phyloP scores from a whole-genome alignment of 148 eudicot genomes.

The Fagopyrum tataricum region DNA sequence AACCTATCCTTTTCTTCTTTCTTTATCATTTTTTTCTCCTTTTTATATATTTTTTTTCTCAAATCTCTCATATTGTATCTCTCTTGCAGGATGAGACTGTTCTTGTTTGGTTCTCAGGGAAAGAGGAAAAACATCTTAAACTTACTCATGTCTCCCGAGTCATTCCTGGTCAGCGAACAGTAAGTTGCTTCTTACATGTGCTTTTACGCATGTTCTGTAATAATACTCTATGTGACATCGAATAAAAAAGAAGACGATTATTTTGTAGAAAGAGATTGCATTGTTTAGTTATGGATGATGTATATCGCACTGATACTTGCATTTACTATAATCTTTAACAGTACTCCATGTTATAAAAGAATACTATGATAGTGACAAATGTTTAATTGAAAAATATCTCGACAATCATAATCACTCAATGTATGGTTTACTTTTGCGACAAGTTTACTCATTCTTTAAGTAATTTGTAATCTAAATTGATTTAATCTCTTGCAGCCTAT shows the following conservation, averaged over 20 bases:
- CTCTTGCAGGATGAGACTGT: constrained; percentile 57
- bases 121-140: constrained; percentile 56
- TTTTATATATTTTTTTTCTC: background rate
- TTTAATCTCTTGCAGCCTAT: constrained; percentile 51
- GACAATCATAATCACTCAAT: background rate
- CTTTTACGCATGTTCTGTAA: background rate
- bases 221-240: background rate
- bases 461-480: background rate
- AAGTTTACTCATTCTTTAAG: background rate
- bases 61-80: background rate
- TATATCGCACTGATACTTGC: background rate
- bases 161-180: constrained; percentile 81
- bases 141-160: constrained; percentile 60
- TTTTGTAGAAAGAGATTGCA: background rate
- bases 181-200: constrained; percentile 22
- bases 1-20: background rate
- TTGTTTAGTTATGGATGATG: background rate
- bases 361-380: background rate
- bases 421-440: background rate
- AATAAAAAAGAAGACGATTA: background rate
- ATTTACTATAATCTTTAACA: too few species aligned
- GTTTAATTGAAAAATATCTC: background rate
- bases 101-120: constrained; percentile 61
- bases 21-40: background rate
- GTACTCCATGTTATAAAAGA: background rate